Percentiles rank a stretch among this genome's conserved stretches.
Conservation (phyloP, 2,329 filamentous ascomycete species). For the Cordyceps tenuipes region DNA sequence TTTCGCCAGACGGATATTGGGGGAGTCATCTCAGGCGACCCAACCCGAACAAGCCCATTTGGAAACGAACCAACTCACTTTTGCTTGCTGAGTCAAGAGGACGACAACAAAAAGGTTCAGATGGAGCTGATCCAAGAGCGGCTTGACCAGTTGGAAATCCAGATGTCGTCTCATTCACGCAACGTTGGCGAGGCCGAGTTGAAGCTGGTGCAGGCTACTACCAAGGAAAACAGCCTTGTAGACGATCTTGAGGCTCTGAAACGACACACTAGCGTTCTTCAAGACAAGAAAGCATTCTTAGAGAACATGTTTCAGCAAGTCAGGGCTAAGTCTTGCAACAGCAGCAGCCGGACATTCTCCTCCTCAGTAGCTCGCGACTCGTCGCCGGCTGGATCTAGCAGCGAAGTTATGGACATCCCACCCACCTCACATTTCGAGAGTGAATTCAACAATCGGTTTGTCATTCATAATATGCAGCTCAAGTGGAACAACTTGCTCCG, state of each 20-base stretch:
- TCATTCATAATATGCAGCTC: slow-evolving; percentile 92
- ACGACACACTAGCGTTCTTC: slow-evolving; percentile 46
- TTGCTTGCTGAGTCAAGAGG: slow-evolving; percentile 87
- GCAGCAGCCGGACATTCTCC: slow-evolving; percentile 21
- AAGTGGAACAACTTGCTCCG: slow-evolving; percentile 97
- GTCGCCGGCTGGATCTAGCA: slow-evolving; percentile 12
- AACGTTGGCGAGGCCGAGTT: slow-evolving; percentile 70
- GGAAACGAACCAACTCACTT: slow-evolving; percentile 89
- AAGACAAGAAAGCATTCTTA: slow-evolving; percentile 50
- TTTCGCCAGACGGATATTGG: slow-evolving; percentile 94
- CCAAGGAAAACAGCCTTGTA: slow-evolving; percentile 41
- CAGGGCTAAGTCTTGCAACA: slow-evolving; percentile 26
- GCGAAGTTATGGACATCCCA: slow-evolving; percentile 52
- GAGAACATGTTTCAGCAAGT: slow-evolving; percentile 50
- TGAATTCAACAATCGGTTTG: slow-evolving; percentile 97
- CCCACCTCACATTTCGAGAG: slow-evolving; percentile 75
- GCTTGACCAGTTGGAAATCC: slow-evolving; percentile 66
- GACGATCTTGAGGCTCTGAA: slow-evolving; percentile 53
- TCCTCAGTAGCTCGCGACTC: background rate
- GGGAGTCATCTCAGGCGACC: slow-evolving; percentile 69
- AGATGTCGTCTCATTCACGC: slow-evolving; percentile 67
- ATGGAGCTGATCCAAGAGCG: slow-evolving; percentile 75
- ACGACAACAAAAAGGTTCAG: slow-evolving; percentile 84
- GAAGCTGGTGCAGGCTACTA: slow-evolving; percentile 45
- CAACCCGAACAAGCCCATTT: slow-evolving; percentile 78